phyloP scores from a whole-genome alignment of 805 yeast species.

The Dipodascus geniculatus region DNA sequence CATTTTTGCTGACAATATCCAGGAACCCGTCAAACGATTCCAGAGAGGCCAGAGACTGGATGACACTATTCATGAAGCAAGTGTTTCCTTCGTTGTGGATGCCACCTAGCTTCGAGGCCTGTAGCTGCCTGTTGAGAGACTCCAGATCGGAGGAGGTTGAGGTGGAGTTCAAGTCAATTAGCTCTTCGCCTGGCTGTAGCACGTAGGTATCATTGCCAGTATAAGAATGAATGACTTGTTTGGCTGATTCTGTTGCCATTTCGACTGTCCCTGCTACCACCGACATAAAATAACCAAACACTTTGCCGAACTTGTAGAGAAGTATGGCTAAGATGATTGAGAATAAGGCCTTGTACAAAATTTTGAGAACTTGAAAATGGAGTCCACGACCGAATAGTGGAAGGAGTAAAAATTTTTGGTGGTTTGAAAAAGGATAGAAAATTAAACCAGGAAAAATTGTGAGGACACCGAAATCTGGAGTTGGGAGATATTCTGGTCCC shows the following conservation, averaged over 20 bases:
- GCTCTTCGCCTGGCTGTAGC: not conserved
- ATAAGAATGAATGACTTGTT: not conserved
- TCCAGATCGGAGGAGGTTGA: not conserved
- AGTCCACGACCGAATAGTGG: conserved; percentile 3
- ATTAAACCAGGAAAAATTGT: not conserved
- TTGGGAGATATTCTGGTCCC: conserved; percentile 3
- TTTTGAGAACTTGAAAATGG: not conserved
- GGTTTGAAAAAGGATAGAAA: not conserved
- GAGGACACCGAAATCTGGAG: conserved; percentile 1
- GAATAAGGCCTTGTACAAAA: not conserved
- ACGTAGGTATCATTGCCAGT: conserved; percentile 1
- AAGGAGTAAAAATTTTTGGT: conserved; percentile 1
- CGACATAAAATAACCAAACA: not conserved
- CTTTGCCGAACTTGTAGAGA: conserved; percentile 1
- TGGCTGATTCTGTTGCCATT: not conserved
- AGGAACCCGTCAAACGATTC: conserved; percentile 46
- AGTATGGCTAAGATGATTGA: not conserved
- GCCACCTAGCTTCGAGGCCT: conserved; percentile 52
- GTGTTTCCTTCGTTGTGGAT: conserved; percentile 85
- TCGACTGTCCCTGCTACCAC: conserved; percentile 1
- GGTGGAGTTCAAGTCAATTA: conserved; percentile 1
- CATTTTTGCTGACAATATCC: conserved; percentile 21
- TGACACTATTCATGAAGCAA: conserved; percentile 85
- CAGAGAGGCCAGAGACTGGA: conserved; percentile 74
- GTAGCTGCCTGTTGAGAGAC: conserved; percentile 10